Conservation (phyloP, 345 rosid genomes). For the Bruguiera gymnorhiza region DNA sequence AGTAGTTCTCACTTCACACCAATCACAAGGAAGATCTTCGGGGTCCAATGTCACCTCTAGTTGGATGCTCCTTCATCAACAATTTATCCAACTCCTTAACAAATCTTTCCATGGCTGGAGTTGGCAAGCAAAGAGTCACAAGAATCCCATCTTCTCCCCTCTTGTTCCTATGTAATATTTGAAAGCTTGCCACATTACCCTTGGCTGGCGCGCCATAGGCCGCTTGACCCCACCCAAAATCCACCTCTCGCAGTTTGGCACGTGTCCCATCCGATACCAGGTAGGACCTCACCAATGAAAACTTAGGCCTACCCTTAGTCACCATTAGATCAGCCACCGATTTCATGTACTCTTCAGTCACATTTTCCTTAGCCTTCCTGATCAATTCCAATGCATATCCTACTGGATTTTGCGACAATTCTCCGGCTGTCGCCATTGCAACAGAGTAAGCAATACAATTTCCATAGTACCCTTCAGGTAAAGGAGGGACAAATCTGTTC, state of each 20-base stretch:
- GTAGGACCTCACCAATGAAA: constrained; percentile 13
- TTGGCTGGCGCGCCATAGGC: constrained; percentile 22
- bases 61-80: not conserved
- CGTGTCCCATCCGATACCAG: constrained; percentile 26
- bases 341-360: too few species aligned
- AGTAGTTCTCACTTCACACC: too few species aligned
- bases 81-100: constrained; percentile 7
- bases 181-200: constrained; percentile 13
- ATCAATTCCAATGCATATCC: not conserved
- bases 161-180: constrained; percentile 5
- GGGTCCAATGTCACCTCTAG: not conserved
- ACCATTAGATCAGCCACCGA: constrained; percentile 13
- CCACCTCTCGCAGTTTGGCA: constrained; percentile 15
- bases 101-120: constrained; percentile 8
- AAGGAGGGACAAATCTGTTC: not conserved
- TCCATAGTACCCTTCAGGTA: constrained; percentile 19
- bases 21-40: too few species aligned
- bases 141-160: constrained; percentile 20
- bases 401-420: constrained; percentile 1
- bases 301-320: constrained; percentile 20
- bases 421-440: constrained; percentile 12
- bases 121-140: constrained; percentile 12
- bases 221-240: constrained; percentile 34
- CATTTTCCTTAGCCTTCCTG: constrained; percentile 6
- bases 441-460: constrained; percentile 17